These are phyloP conservation scores for Colletotrichum endophyticum DNA, from an alignment of 2,329 filamentous ascomycete genomes.

Conservation along the genomic window DNA sequence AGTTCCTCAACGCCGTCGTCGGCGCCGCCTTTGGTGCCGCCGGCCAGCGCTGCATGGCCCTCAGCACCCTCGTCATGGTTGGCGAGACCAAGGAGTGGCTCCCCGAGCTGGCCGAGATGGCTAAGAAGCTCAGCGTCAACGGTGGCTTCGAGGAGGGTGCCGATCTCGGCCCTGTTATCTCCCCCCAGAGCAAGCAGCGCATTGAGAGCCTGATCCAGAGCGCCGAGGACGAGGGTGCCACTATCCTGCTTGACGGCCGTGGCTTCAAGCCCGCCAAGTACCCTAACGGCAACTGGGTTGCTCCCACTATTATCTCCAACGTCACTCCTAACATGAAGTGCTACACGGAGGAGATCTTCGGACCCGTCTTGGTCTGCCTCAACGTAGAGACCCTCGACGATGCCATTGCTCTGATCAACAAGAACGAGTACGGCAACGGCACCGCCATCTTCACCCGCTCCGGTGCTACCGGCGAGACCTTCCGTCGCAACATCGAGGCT, in stretches of 20 bases:
- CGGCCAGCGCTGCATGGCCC: slow-evolving; percentile 85
- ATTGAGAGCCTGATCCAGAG: slow-evolving; percentile 79
- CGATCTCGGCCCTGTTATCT: slow-evolving; percentile 84
- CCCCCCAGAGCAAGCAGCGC: slow-evolving; percentile 76
- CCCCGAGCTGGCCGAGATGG: slow-evolving; percentile 76
- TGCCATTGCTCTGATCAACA: slow-evolving; percentile 81
- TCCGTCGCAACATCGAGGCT: slow-evolving; percentile 82
- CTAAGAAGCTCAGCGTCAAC: slow-evolving; percentile 75
- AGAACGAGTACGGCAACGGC: slow-evolving; percentile 87
- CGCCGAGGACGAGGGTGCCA: slow-evolving; percentile 81
- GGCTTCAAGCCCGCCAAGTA: slow-evolving; percentile 78
- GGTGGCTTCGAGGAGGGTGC: slow-evolving; percentile 82
- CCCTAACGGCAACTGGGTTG: slow-evolving; percentile 85
- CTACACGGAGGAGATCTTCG: slow-evolving; percentile 87
- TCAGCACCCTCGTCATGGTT: slow-evolving; percentile 83
- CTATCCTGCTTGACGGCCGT: slow-evolving; percentile 80
- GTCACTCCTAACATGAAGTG: slow-evolving; percentile 83
- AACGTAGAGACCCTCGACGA: slow-evolving; percentile 80
- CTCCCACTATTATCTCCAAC: slow-evolving; percentile 81
- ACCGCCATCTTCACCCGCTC: slow-evolving; percentile 84
- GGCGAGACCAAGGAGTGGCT: slow-evolving; percentile 87
- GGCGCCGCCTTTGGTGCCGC: slow-evolving; percentile 86
- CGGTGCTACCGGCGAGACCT: slow-evolving; percentile 77
- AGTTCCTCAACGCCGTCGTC: slow-evolving; percentile 82
- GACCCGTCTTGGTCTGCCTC: slow-evolving; percentile 82